Base-by-base conservation (phyloP, 2,329 filamentous ascomycete genomes). In the Pseudogymnoascus sp. region DNA sequence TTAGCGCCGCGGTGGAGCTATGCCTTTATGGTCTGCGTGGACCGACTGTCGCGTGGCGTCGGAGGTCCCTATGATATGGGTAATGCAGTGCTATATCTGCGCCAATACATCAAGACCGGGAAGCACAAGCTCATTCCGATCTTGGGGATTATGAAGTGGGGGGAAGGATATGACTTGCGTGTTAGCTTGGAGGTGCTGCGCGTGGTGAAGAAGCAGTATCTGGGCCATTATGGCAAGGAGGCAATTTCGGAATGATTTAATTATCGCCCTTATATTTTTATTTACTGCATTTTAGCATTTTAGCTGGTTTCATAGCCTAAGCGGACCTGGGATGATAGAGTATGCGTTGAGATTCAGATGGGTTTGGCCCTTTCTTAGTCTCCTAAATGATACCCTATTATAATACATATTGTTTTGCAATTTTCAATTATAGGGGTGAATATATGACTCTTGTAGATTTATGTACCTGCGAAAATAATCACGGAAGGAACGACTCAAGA, bases 211-310 rank as follows among this genome's bases (percentile, higher is more conserved):
- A 10, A 5, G 16, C 49, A 55, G n/a, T 55, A 33, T 55, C 29
- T 55, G 29, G 6, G n/a, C 10, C 49, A 55, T 14, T 55, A 55
- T 33, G 11, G 8, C 1, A 33, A 16, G 16, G 49, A 55, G 21
- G 49, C n/a, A 7, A 55, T 55, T 33, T 55, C 49, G 26, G 49
- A 55, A 19, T 55, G 49, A 55, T 55, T 55, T 55, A 33, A 33
- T 14, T 33, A 33, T 35, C 16, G 29, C 5, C 21, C 49, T 55
- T 55, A 8, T 55, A 33, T 33, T 55, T 16, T 55, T 11, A 35
- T 55, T 55, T 55, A 6, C 49, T 33, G 29, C 29, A 55, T 55
- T 55, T 33, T 55, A 37, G 33, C 33, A 14, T 55, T 55, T 33
- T 55, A 37, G 33, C 33, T 5, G 49, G 49, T 33, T 55, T 55